Evolutionary conservation across 176 grass and related monocot species (phyloP).

Genomic region (Poa annua): DNA sequence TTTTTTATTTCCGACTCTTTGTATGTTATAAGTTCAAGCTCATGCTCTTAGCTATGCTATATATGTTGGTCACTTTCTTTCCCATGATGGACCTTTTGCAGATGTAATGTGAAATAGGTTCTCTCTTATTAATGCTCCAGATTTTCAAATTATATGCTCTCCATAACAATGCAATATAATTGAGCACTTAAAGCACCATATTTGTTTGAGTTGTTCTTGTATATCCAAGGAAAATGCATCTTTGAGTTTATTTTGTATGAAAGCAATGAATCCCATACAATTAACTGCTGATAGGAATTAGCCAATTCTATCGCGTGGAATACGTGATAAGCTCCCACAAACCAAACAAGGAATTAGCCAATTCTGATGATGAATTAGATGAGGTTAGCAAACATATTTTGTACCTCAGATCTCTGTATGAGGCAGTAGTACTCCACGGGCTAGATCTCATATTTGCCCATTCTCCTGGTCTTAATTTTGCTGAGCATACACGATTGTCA

Average conservation of each 20-base stretch:
- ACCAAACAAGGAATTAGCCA: neutral
- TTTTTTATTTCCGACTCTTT: neutral
- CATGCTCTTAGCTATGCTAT: neutral
- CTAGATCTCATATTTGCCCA: neutral
- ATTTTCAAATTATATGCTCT: neutral
- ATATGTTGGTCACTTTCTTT: neutral
- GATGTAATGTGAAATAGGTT: neutral
- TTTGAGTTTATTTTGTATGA: neutral
- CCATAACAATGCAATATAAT: neutral
- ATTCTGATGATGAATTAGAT: constrained; percentile 48
- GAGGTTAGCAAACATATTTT: constrained; percentile 29
- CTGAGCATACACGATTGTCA: neutral
- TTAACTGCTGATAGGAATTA: neutral
- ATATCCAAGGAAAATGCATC: neutral
- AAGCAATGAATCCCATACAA: neutral
- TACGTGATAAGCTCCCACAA: too few species aligned
- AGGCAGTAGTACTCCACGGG: neutral
- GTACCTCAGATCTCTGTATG: neutral
- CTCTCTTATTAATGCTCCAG: neutral
- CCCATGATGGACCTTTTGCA: neutral
- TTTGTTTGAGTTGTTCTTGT: constrained; percentile 14
- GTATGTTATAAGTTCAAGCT: neutral
- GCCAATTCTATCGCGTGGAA: too few species aligned
- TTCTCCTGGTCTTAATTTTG: constrained; percentile 18
- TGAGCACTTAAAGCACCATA: neutral